Percentiles rank a stretch among this genome's conserved stretches.
phyloP scores from a whole-genome alignment of 2,329 filamentous ascomycete species.

The Coniochaeta pulveracea region DNA sequence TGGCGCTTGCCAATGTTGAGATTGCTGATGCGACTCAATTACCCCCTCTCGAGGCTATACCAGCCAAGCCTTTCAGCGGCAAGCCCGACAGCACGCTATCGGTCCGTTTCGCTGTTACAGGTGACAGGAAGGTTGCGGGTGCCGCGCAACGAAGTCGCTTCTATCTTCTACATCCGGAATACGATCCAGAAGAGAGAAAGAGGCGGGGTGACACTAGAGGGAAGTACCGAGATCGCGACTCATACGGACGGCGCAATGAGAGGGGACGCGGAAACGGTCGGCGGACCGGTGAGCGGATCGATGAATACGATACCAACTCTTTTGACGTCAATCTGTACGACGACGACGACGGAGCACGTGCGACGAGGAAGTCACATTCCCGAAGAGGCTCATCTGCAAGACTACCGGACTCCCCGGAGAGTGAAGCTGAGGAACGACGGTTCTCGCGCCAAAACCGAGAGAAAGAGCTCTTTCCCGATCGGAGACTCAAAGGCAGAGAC shows the following conservation, averaged over 20 bases:
- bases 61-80: conserved; percentile 56
- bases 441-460: conserved; percentile 29
- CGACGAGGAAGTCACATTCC: conserved; percentile 9
- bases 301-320: conserved; percentile 33
- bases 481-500: conserved; percentile 14
- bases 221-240: conserved; percentile 50
- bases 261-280: conserved; percentile 24
- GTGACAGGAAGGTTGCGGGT: conserved; percentile 70
- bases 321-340: conserved; percentile 76
- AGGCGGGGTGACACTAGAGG: conserved; percentile 40
- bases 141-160: conserved; percentile 77
- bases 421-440: conserved; percentile 14
- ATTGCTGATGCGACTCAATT: conserved; percentile 42
- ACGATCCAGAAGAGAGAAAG: conserved; percentile 67
- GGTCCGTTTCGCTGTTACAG: conserved; percentile 60
- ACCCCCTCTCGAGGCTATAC: conserved; percentile 50
- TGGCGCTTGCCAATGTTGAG: conserved; percentile 38
- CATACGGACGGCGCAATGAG: conserved; percentile 15
- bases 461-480: conserved; percentile 53
- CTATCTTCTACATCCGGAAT: conserved; percentile 84
- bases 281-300: conserved; percentile 54
- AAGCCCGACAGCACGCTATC: conserved; percentile 60
- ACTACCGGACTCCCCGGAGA: conserved; percentile 5
- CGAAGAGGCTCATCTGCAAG: conserved; percentile 11
- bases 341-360: conserved; percentile 40